phyloP scores from a whole-genome alignment of 106 monocot species.

The Dactylorhiza incarnata region DNA sequence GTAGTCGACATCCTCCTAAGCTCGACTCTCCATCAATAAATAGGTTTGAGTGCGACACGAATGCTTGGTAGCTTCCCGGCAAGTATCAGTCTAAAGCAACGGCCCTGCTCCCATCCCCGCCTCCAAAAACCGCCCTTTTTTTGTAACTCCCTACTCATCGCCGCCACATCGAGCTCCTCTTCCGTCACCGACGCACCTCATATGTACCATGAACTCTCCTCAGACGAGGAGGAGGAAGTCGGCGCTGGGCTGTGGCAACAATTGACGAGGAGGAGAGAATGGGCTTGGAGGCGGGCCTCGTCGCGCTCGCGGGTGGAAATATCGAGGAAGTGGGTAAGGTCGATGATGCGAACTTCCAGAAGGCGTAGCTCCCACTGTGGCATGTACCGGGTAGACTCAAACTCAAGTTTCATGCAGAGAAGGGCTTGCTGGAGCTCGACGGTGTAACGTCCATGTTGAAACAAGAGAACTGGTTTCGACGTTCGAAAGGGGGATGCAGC shows the following conservation, averaged over 20 bases:
- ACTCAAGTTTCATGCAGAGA: constrained; percentile 24
- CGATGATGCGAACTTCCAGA: constrained; percentile 30
- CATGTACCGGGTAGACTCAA: constrained; percentile 37
- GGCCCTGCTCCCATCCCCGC: constrained; percentile 20
- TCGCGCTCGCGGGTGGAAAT: constrained; percentile 46
- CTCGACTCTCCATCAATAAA: no score
- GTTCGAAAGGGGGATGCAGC: no score
- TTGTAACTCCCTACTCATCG: constrained; percentile 3
- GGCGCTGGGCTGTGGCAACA: background rate
- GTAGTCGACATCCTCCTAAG: no score
- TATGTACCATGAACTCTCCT: background rate
- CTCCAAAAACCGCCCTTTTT: constrained; percentile 20
- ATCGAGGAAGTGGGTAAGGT: constrained; percentile 37
- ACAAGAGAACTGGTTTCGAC: no score
- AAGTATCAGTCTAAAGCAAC: constrained; percentile 12
- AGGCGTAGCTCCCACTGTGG: constrained; percentile 40
- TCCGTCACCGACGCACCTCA: background rate
- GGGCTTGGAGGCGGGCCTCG: constrained; percentile 18
- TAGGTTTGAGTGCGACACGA: no score
- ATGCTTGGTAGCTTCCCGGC: no score
- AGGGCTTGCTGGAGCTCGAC: constrained; percentile 29
- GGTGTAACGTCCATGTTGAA: no score
- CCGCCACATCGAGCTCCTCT: constrained; percentile 2
- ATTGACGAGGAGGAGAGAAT: constrained; percentile 10
- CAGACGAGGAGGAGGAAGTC: background rate